These are phyloP conservation scores for Hibiscus syriacus DNA, from an alignment of 345 rosid genomes.

Conservation along the genomic window DNA sequence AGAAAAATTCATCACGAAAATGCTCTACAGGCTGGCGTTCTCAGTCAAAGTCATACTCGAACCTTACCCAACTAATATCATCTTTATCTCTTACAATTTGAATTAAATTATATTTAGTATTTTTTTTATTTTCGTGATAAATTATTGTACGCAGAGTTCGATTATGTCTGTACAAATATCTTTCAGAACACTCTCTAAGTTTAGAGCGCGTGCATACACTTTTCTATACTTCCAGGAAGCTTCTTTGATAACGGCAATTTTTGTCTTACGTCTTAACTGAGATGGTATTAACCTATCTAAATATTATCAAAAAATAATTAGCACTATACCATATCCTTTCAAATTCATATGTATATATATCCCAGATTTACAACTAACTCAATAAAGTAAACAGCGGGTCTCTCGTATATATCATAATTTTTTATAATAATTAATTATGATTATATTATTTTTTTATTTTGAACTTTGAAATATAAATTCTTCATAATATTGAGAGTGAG, in stretches of 20 bases:
- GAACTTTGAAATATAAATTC: too few relatives aligned
- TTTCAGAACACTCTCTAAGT: constrained; percentile 19
- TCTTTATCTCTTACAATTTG: too few relatives aligned
- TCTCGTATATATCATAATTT: too few relatives aligned
- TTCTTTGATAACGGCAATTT: neutral
- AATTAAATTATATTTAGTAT: too few relatives aligned
- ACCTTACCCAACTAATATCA: constrained; percentile 40
- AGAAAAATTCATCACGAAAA: constrained; percentile 15
- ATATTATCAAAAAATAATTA: too few relatives aligned
- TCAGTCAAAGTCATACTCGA: constrained; percentile 50
- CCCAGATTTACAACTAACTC: too few relatives aligned
- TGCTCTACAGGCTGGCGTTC: constrained; percentile 73
- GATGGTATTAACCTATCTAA: too few relatives aligned
- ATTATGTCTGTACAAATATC: constrained; percentile 18
- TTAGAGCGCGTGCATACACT: neutral
- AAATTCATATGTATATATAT: too few relatives aligned
- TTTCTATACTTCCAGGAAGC: neutral
- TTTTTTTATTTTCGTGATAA: constrained; percentile 8
- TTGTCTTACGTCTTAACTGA: neutral
- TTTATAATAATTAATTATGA: too few relatives aligned
- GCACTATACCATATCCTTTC: too few relatives aligned
- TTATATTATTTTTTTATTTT: neutral
- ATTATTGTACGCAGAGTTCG: constrained; percentile 14
- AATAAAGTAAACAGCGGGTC: too few relatives aligned
- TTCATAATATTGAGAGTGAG: constrained; percentile 27